A percentile compares a stretch with the other conserved stretches of the same genome.
Evolutionary conservation across 495 filamentous ascomycete genomes (phyloP).

Genomic region (Thozetella sp.): DNA sequence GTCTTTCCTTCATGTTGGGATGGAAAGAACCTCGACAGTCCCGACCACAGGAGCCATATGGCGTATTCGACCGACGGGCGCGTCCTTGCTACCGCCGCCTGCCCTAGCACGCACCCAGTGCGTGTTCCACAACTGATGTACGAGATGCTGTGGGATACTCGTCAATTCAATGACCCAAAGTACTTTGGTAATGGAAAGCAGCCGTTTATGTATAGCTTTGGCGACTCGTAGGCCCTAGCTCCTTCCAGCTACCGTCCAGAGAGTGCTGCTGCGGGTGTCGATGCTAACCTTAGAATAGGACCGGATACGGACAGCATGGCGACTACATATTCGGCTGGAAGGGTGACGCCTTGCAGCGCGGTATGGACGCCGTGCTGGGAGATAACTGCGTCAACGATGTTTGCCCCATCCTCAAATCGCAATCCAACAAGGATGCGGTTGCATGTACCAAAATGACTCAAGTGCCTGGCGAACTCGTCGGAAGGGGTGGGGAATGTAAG

Average conservation of each 20-base stretch:
- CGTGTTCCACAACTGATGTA: slow-evolving; percentile 53
- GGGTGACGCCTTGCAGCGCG: slow-evolving; percentile 43
- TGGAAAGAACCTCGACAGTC: slow-evolving; percentile 50
- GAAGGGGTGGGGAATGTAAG: neutral
- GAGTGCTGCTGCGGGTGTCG: neutral
- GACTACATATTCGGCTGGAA: slow-evolving; percentile 57
- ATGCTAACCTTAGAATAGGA: too few relatives aligned
- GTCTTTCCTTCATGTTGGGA: slow-evolving; percentile 59
- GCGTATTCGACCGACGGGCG: slow-evolving; percentile 44
- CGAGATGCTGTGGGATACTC: slow-evolving; percentile 49
- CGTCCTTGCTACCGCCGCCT: slow-evolving; percentile 40
- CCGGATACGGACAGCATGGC: slow-evolving; percentile 36
- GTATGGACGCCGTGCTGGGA: slow-evolving; percentile 35
- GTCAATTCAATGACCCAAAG: slow-evolving; percentile 40
- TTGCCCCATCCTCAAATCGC: neutral
- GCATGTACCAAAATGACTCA: neutral
- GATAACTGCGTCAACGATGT: neutral
- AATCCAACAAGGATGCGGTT: neutral
- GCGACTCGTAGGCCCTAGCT: slow-evolving; percentile 28
- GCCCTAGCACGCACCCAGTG: slow-evolving; percentile 48
- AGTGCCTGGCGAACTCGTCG: neutral
- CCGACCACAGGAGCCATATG: slow-evolving; percentile 50
- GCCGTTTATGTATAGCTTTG: slow-evolving; percentile 48
- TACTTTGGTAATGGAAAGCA: slow-evolving; percentile 49
- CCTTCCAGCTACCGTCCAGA: too few relatives aligned